A percentile compares a stretch with the other conserved stretches of the same genome.
Evolutionary conservation across 352 stramenopile species (phyloP).

Genomic region (Phytophthora brassicae): DNA sequence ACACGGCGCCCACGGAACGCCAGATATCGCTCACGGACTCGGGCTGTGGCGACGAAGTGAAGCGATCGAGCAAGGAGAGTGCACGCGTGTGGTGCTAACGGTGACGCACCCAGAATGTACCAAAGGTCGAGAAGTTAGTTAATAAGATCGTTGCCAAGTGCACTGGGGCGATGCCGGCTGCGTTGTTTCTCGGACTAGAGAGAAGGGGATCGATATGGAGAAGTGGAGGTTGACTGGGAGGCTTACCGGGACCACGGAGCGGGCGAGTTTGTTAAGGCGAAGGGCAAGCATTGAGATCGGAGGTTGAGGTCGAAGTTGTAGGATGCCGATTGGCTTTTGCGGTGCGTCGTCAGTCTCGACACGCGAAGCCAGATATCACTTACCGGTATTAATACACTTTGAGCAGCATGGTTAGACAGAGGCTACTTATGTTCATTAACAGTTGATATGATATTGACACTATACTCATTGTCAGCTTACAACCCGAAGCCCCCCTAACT

Average conservation of each 20-base stretch:
- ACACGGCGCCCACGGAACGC: constrained; percentile 75
- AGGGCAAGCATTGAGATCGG: constrained; percentile 21
- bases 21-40: constrained; percentile 50
- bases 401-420: too few species aligned
- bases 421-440: too few species aligned
- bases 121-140: too few species aligned
- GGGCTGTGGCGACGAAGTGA: constrained; percentile 25
- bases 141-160: too few species aligned
- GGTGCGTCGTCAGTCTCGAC: constrained; percentile 3
- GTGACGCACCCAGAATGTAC: too few species aligned
- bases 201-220: neutral
- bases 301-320: constrained; percentile 9
- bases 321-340: constrained; percentile 18
- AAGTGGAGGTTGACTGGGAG: too few species aligned
- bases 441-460: too few species aligned
- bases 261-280: constrained; percentile 29
- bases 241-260: constrained; percentile 26
- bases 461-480: too few species aligned
- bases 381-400: too few species aligned
- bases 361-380: too few species aligned
- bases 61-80: constrained; percentile 28
- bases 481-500: too few species aligned
- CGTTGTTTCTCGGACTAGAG: too few species aligned
- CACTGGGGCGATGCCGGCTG: neutral
- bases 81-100: constrained; percentile 23